phyloP scores from a whole-genome alignment of 2,329 filamentous ascomycete genomes.

The Aplosporella prunicola region DNA sequence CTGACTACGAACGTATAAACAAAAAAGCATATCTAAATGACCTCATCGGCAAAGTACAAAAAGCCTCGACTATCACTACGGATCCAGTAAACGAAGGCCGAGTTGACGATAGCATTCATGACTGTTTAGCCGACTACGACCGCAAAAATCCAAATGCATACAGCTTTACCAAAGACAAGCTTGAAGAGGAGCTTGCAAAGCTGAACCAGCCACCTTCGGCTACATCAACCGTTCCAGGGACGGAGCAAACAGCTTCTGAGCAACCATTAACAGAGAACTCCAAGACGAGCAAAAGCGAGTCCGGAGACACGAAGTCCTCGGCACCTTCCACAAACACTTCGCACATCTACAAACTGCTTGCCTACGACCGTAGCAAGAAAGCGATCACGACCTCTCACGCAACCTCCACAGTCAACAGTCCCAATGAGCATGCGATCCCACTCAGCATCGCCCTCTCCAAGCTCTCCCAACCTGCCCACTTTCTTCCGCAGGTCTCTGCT shows the following conservation, averaged over 20 bases:
- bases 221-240: no score
- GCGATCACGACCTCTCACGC: conserved; percentile 17
- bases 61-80: conserved; percentile 5
- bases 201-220: background rate
- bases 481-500: conserved; percentile 20
- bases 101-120: conserved; percentile 5
- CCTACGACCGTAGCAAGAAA: conserved; percentile 20
- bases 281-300: background rate
- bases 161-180: background rate
- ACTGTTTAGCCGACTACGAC: conserved; percentile 6
- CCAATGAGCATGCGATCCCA: conserved; percentile 14
- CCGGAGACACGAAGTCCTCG: no score
- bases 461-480: conserved; percentile 4
- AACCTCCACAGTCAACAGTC: conserved; percentile 6
- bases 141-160: conserved; percentile 1
- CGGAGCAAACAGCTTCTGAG: background rate
- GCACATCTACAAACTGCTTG: conserved; percentile 18
- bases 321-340: no score
- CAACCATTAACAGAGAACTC: background rate
- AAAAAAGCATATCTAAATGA: background rate
- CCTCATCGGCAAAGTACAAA: no score
- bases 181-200: background rate
- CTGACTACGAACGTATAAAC: conserved; percentile 4
- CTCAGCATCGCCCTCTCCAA: conserved; percentile 6
- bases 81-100: background rate